Base-by-base conservation (phyloP, 2,329 filamentous ascomycete species). In the Sporothrix protearum region DNA sequence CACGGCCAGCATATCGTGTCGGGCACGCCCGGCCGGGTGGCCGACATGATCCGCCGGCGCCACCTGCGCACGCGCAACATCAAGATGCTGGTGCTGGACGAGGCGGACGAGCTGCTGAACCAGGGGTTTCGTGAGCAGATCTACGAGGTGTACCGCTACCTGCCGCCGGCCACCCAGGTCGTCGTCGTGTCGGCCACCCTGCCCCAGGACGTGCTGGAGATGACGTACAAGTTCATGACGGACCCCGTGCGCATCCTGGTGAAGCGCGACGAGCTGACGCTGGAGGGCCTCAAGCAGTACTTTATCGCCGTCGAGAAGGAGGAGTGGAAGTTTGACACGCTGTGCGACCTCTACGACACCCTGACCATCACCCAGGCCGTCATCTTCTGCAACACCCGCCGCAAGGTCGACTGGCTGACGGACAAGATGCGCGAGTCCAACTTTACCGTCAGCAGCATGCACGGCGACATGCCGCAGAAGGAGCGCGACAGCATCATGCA, bases 171-270 rank as follows among this genome's bases (percentile, higher is more conserved):
- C 5, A 99, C 96, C 0, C 96, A 99, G 82, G 96, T 98, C n/a
- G 96, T 98, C 2, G 93, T 99, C 36, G 93, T 99, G 76, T 97
- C 93, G 70, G 96, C 96, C 75, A 99, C 96, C 3, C 90, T 99
- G 45, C 96, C 96, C 61, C 96, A 98, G 85, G 96, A 99, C 79
- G 96, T 99, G 25, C 88, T 99, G 69, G 95, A 98, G 82, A 97
- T 99, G 92, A 99, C 96, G 42, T 98, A 95, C 76, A 98, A 98
- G 82, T 99, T 99, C 87, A 99, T 99, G 96, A 97, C 93, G 33
- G 95, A 98, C 78, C 95, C 95, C 0, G 95, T 97, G 61, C 92
- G 95, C 76, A 97, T 98, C 78, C 87, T 98, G 33, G 95, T 98
- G 81, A 97, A 98, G 89, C 94, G 94, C 90, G 96, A 98, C 82